Evolutionary conservation across 2,329 filamentous ascomycete genomes (phyloP), one percentile per base, ranked within the genome.

Genomic region (Capronia coronata): DNA sequence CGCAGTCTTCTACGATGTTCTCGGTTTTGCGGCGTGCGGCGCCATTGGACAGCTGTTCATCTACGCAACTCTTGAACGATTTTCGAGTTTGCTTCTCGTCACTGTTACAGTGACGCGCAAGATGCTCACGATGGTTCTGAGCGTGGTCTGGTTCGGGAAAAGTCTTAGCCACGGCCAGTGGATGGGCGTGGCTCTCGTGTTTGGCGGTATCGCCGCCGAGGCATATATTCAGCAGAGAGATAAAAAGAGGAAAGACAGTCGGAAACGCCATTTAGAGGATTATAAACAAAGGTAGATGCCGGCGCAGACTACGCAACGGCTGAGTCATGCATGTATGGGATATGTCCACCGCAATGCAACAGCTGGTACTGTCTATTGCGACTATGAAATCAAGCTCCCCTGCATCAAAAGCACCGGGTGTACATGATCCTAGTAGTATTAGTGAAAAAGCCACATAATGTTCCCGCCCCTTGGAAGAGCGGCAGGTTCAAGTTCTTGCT

Each of bases 91-190:
- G 42, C 77, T 97, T 44, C 80, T 98, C 43, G 91, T 97, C 37
- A 97, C 93, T 3, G 90, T 98, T 2, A 98, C 89, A 1, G 93
- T 98, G 39, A 98, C 93, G 39, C 79, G 93, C 64, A 98, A 98
- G 74, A 98, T 98, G 93, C 79, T 97, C 67, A 97, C 91, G 59
- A 98, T 98, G 93, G 87, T 97, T 52, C 76, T 97, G 44, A 95
- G 88, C 46, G 93, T 98, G 22, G 75, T 97, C 53, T 89, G 88
- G 71, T 98, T 97, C 66, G 93, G 93, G 22, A 93, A 98, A 68
- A 80, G 78, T 56, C 77, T 98, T 42, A 86, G 80, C 22, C 71
- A 74, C n/a, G 94, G 91, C 77, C 93, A 98, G 71, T 95, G 90
- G 87, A 72, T 94, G 5, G 93, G 93, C 56, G 90, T 98, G 25